Evolutionary conservation across 345 rosid species (phyloP).

Genomic region (Corchorus olitorius): DNA sequence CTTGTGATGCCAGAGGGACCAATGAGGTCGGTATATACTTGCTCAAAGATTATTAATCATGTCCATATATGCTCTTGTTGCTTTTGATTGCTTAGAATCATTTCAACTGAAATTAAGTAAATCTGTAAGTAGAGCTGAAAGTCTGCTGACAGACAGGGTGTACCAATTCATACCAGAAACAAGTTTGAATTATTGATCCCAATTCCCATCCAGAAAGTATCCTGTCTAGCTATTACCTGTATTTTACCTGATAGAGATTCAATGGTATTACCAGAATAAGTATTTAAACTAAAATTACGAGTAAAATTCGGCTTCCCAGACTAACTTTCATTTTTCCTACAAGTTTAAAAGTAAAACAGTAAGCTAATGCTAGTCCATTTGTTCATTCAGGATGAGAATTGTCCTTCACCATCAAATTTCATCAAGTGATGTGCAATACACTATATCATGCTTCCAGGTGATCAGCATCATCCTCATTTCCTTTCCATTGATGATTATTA

Average conservation of each 20-base stretch:
- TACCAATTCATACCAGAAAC: neutral
- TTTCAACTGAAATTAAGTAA: constrained; percentile 1
- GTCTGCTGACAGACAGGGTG: neutral
- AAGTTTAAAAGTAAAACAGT: neutral
- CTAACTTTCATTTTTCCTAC: neutral
- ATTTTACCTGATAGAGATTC: neutral
- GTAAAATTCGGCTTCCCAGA: neutral
- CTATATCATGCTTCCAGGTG: constrained; percentile 72
- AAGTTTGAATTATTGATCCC: neutral
- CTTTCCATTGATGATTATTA: neutral
- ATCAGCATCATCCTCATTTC: neutral
- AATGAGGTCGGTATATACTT: constrained; percentile 43
- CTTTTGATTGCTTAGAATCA: neutral
- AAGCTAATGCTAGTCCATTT: neutral
- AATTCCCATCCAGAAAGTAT: neutral
- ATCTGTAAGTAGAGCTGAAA: neutral
- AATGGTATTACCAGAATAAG: neutral
- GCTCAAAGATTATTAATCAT: constrained; percentile 7
- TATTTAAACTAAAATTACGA: neutral
- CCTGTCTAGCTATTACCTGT: neutral
- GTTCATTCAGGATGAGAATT: constrained; percentile 62
- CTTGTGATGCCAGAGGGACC: constrained; percentile 59
- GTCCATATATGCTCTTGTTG: neutral
- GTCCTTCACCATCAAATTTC: constrained; percentile 90
- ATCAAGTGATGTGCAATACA: constrained; percentile 64